Percentiles rank a stretch among this genome's conserved stretches.
Conservation (phyloP, 2,329 filamentous ascomycete species). For the Cladorrhinum sp. region DNA sequence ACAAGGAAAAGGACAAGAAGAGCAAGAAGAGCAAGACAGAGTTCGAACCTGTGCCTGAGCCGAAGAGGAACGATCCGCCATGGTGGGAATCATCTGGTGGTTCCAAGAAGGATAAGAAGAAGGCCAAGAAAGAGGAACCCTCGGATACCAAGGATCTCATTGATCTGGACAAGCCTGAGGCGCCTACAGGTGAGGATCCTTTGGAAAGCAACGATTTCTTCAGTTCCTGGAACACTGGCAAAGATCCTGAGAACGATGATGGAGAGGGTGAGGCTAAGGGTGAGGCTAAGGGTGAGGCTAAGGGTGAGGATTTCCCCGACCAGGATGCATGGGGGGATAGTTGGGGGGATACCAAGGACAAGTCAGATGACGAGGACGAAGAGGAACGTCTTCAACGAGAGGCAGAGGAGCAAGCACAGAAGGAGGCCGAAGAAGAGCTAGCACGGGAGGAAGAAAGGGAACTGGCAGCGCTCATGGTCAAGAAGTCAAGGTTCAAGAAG, state of each 20-base stretch:
- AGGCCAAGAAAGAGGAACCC: conserved; percentile 28
- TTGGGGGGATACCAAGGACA: conserved; percentile 33
- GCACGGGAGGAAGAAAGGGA: conserved; percentile 34
- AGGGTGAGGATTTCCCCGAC: conserved; percentile 31
- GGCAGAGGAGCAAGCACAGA: conserved; percentile 18
- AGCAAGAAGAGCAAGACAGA: conserved; percentile 36
- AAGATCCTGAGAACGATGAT: conserved; percentile 28
- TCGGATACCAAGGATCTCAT: conserved; percentile 33
- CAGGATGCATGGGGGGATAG: conserved; percentile 42
- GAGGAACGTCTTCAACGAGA: conserved; percentile 13
- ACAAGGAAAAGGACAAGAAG: conserved; percentile 16
- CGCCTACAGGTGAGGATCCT: conserved; percentile 29
- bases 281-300: conserved; percentile 29
- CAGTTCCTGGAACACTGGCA: conserved; percentile 53
- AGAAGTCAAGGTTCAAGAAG: conserved; percentile 54
- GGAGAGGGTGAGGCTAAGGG: conserved; percentile 15
- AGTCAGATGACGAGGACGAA: neutral
- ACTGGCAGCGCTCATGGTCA: conserved; percentile 42
- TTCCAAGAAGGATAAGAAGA: conserved; percentile 36
- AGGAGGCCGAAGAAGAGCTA: conserved; percentile 21
- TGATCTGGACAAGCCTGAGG: conserved; percentile 35
- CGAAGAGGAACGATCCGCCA: conserved; percentile 32
- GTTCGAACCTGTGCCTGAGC: conserved; percentile 38
- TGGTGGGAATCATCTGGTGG: conserved; percentile 26
- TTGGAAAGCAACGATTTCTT: conserved; percentile 53